Base-by-base conservation (phyloP, 2,329 filamentous ascomycete genomes). In the Malbranchea zuffiana region DNA sequence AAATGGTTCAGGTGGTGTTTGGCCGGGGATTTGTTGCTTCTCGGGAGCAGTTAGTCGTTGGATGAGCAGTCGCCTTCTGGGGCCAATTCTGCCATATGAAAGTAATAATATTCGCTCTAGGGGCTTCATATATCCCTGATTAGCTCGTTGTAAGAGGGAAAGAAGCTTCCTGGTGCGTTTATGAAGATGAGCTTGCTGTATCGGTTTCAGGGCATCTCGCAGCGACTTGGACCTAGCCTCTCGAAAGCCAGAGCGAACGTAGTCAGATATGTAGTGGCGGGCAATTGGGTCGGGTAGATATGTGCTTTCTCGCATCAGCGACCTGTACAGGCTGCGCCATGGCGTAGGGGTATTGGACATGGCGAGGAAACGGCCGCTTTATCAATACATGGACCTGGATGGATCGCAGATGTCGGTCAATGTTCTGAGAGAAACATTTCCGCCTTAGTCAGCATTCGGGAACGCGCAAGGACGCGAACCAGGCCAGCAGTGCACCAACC, bases 251-350 rank as follows among this genome's bases (percentile, higher is more conserved):
- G 50, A 44, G 21, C 68, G 43, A 29, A 72, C 56, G 52, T 74
- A 61, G 35, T 60, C 48, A 40, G 60, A 61, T 52, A 73, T 61
- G 55, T 69, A 72, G 20, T 46, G 37, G 44, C 68, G 65, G 25
- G 72, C 70, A 40, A 63, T 55, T 1, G 68, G 62, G 49, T 78
- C 74, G 18, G 75, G 74, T 25, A 79, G 67, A 47, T 78, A 78
- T 38, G 68, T 66, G 44, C 65, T 66, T 57, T 78, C 69, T 41
- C 75, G 69, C 25, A 78, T 65, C 6, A 75, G 62, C 16, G 67
- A 62, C 32, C 75, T 71, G 44, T 74, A 62, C 30, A 75, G 55
- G 49, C 71, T 66, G 19, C 49, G 51, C 60, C 59, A 63, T 32
- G 36, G 33, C 5, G 37, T 40, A 8, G 36, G 30, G 10, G n/a